Base-by-base conservation (phyloP, 1,139 yeast genomes). In the Casaregolazyma lundiana region DNA sequence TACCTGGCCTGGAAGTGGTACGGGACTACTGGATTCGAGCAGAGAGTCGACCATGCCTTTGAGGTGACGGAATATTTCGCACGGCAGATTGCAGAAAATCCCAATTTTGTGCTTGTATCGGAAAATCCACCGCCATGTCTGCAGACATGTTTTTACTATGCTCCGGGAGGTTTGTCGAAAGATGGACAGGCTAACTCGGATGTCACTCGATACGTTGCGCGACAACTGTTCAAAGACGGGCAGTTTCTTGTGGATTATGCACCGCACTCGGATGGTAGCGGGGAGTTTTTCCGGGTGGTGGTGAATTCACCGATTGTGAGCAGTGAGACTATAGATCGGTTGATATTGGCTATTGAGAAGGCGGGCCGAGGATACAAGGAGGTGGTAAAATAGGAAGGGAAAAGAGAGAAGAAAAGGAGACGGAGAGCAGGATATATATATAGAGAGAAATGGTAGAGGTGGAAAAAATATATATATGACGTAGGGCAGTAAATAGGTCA, bases 211-310 rank as follows among this genome's bases (percentile, higher is more conserved):
- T 66, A 57, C 53, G 81, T 87, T 46, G 85, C 86, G 2, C 62
- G 76, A n/a, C 72, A 71, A 51, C 70, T 87, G 50, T 89, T 84
- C 56, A 64, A 69, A 37, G 64, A 71, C 35, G 89, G 89, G 6
- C 75, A 77, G 57, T 87, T 82, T 60, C 69, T 87, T 57, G 78
- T 87, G 32, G 96, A 87, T 62, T 87, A 78, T 62, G 83, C 95
- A n/a, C 95, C 95, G 2, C 76, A 78, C 34, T 68, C 71, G 1
- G 71, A 69, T 36, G 70, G 73, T 34, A 66, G 73, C 38, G 95
- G 95, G 3, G 95, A 86, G 62, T 87, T 87, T 60, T 86, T 87
- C 71, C 70, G 96, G 50, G 94, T 84, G 16, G 96, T 87, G 9
- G 81, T 87, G 66, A 84, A 84, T 63, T 80, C 92, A 34, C 95